Evolutionary conservation across 345 rosid species (phyloP).

Genomic region (Salix arbutifolia): DNA sequence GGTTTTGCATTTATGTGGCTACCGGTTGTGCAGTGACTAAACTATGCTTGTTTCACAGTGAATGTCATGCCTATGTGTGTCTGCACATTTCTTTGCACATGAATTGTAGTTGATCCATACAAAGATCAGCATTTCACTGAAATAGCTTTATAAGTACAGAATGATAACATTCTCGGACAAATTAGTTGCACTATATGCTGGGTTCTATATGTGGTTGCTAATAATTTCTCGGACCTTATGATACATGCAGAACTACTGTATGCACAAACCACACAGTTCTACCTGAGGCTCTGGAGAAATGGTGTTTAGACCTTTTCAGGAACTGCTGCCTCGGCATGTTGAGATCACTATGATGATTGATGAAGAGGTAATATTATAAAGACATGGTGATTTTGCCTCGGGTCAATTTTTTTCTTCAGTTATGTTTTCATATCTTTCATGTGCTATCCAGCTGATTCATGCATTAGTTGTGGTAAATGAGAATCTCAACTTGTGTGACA

Average conservation of each 20-base stretch:
- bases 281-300: conserved; percentile 56
- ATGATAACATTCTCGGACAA: not conserved
- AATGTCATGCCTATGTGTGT: not conserved
- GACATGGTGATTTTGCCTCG: not conserved
- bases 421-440: not conserved
- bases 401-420: not conserved
- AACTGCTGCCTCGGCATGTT: conserved; percentile 51
- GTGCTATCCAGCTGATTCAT: conserved; percentile 32
- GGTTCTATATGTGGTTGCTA: not conserved
- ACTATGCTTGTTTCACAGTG: not conserved
- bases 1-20: not conserved
- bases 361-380: conserved; percentile 33
- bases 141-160: not conserved
- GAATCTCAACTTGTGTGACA: conserved; percentile 36
- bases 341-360: conserved; percentile 46
- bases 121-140: not conserved
- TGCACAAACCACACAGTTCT: conserved; percentile 52
- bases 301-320: conserved; percentile 47
- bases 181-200: not conserved
- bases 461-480: conserved; percentile 38
- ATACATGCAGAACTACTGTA: conserved; percentile 38
- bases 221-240: not conserved
- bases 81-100: not conserved
- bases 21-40: not conserved
- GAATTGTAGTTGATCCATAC: not conserved